phyloP scores from a whole-genome alignment of 2,329 filamentous ascomycete species.

The Venturia aucupariae region DNA sequence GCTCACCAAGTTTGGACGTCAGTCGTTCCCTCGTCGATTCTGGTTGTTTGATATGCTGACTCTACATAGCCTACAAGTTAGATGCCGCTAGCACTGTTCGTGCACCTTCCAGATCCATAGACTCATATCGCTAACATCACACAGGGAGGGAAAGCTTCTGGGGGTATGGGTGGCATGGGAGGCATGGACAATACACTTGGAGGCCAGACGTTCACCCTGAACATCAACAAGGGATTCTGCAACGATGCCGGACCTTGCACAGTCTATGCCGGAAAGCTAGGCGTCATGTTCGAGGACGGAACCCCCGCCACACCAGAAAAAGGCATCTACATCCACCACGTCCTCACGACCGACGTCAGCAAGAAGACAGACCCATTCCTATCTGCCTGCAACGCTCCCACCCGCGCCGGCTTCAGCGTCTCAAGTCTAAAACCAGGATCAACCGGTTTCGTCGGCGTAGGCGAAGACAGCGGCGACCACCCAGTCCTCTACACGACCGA shows the following conservation, averaged over 20 bases:
- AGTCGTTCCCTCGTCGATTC: neutral
- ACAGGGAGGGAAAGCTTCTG: neutral
- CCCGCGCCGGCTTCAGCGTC: neutral
- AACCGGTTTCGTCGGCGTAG: constrained; percentile 9
- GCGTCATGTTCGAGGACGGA: constrained; percentile 12
- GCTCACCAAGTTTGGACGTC: constrained; percentile 12
- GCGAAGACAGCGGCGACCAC: constrained; percentile 11
- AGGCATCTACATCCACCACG: constrained; percentile 12
- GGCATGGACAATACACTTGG: constrained; percentile 7
- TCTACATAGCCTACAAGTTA: neutral
- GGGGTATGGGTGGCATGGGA: constrained; percentile 8
- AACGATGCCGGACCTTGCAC: constrained; percentile 12
- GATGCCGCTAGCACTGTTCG: constrained; percentile 1
- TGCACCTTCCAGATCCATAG: neutral
- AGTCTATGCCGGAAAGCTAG: constrained; percentile 4
- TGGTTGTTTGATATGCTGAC: neutral
- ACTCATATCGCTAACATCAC: neutral
- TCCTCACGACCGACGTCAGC: constrained; percentile 12
- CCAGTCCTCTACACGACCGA: constrained; percentile 6
- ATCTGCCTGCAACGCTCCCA: constrained; percentile 9
- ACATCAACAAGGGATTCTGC: constrained; percentile 13
- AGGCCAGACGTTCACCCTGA: constrained; percentile 8
- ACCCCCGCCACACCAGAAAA: neutral
- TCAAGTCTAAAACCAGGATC: neutral
- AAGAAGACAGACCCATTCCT: constrained; percentile 6